Evolutionary conservation across 2,329 filamentous ascomycete species (phyloP).

Genomic region (Talaromyces pinophilus): DNA sequence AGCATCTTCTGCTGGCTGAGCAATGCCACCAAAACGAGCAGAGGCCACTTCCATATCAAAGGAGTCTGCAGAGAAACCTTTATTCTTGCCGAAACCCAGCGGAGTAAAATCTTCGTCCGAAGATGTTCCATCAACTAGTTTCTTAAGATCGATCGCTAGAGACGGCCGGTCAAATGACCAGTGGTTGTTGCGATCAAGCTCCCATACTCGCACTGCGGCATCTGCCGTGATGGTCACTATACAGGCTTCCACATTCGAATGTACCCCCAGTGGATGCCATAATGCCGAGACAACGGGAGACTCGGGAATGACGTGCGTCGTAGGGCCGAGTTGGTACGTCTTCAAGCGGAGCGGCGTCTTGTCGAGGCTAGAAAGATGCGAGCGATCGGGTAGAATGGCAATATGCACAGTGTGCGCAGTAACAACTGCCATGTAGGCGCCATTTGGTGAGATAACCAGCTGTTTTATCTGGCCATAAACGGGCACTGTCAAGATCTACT

Average conservation of each 20-base stretch:
- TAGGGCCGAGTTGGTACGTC: conserved; percentile 88
- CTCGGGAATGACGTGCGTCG: conserved; percentile 84
- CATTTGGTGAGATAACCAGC: conserved; percentile 78
- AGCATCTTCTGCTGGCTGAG: conserved; percentile 59
- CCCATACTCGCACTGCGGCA: conserved; percentile 87
- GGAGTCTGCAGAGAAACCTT: conserved; percentile 82
- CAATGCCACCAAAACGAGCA: conserved; percentile 79
- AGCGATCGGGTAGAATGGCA: conserved; percentile 77
- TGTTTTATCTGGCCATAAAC: conserved; percentile 82
- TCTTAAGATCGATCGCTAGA: conserved; percentile 82
- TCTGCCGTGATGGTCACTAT: conserved; percentile 87
- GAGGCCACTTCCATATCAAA: conserved; percentile 94
- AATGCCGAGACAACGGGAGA: conserved; percentile 76
- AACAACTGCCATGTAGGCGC: conserved; percentile 78
- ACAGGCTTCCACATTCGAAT: conserved; percentile 65
- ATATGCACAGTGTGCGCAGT: conserved; percentile 88
- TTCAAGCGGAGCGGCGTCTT: conserved; percentile 72
- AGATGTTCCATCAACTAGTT: conserved; percentile 79
- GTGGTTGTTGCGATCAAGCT: conserved; percentile 77
- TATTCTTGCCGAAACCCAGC: conserved; percentile 70
- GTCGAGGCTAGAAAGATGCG: conserved; percentile 71
- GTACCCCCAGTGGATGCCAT: conserved; percentile 88
- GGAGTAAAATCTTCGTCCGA: conserved; percentile 81
- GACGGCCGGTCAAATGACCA: conserved; percentile 85
- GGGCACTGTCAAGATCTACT: conserved; percentile 71